Evolutionary conservation across 1,139 yeast species (phyloP), one percentile per base, ranked within the genome.

Genomic region (Tardiomyces depauwii): DNA sequence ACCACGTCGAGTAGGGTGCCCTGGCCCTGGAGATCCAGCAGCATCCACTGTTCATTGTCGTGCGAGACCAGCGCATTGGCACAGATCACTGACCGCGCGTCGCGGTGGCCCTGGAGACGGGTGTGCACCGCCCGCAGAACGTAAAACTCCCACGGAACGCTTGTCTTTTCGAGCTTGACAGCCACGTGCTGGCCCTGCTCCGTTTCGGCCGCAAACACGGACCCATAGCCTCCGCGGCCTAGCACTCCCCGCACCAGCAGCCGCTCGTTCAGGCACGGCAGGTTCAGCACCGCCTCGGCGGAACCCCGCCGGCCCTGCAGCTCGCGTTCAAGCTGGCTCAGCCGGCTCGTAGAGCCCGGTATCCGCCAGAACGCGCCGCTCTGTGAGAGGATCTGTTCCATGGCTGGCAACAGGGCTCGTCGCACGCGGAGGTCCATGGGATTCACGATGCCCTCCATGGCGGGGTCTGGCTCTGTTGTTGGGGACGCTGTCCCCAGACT

Each of bases 81-180:
- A 18, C 65, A 61, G 2, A 84, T 72, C 16, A 82, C 67, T 2
- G 79, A 73, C 6, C 58, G 54, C 33, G 65, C 49, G 1, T 65
- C 62, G 2, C 57, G 42, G 2, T 56, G 48, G 4, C 61, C 59
- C 2, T 48, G 42, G 28, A 68, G 49, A 40, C 70, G 54, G 16
- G 49, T 43, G 19, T 54, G 52, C 10, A 84, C 66, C 55, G 78
- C 80, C 32, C 66, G 72, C 46, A 85, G 65, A 25, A 87, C 78
- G 58, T 84, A 87, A 56, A 76, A 85, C 61, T 88, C 96, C 96
- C 96, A 88, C 11, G 77, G 71, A 39, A 78, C 76, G 0, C 87
- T 67, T 0, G 91, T 88, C 19, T 73, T 69, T 57, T 84, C 89
- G 12, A 83, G 76, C 57, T 88, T 88, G 48, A 88, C 65, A 0